Evolutionary conservation across 345 rosid genomes (phyloP).

Genomic region (Kernera saxatilis): DNA sequence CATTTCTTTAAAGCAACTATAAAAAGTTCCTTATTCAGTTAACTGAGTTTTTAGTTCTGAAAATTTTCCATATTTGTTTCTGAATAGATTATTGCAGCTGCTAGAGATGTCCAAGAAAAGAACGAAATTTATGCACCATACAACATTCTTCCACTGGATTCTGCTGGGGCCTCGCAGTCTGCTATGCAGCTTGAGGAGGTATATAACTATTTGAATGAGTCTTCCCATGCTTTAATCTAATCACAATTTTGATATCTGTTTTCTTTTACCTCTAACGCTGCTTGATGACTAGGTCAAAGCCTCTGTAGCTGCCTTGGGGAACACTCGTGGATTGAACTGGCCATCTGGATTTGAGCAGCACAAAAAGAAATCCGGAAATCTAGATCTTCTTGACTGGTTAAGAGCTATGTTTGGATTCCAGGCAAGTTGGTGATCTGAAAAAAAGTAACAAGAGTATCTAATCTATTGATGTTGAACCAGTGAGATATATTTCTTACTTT

Average conservation of each 20-base stretch:
- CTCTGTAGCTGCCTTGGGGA: constrained; percentile 82
- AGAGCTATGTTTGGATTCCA: constrained; percentile 98
- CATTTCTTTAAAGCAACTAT: constrained; percentile 1
- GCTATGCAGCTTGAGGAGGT: constrained; percentile 98
- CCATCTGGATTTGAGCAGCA: constrained; percentile 79
- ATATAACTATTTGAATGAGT: not conserved
- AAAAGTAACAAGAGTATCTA: not conserved
- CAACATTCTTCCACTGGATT: constrained; percentile 93
- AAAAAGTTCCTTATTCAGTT: not conserved
- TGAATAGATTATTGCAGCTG: constrained; percentile 93
- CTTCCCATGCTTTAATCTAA: constrained; percentile 1
- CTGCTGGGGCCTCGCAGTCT: constrained; percentile 93
- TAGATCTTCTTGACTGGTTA: constrained; percentile 95
- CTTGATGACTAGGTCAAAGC: constrained; percentile 74
- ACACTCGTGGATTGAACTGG: constrained; percentile 87
- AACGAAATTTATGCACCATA: constrained; percentile 94
- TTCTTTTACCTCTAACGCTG: constrained; percentile 20
- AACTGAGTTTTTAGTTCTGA: not conserved
- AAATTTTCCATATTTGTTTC: constrained; percentile 5
- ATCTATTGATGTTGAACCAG: not conserved
- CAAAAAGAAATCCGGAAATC: constrained; percentile 75
- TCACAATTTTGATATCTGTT: not conserved
- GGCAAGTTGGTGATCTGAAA: constrained; percentile 40
- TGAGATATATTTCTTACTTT: constrained; percentile 8
- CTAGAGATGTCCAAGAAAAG: constrained; percentile 97